A percentile compares a stretch with the other conserved stretches of the same genome.
Evolutionary conservation across 2,329 filamentous ascomycete species (phyloP).

Genomic region (Ascochyta clinopodiicola): DNA sequence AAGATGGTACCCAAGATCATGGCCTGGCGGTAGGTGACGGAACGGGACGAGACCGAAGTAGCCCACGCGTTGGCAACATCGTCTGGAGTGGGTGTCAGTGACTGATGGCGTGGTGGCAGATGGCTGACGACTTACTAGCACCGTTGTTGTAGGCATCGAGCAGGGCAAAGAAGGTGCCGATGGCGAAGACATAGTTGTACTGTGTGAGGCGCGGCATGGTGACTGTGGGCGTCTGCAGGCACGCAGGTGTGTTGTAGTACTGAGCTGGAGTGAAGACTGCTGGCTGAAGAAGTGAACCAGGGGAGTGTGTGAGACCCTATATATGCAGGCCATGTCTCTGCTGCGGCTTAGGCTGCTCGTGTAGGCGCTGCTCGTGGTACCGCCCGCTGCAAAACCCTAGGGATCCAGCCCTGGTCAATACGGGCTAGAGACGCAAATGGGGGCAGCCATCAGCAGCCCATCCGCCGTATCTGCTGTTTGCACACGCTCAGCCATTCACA

Average conservation of each 20-base stretch:
- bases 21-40: slow-evolving; percentile 71
- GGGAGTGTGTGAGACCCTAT: slow-evolving; percentile 22
- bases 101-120: neutral
- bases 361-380: slow-evolving; percentile 19
- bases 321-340: slow-evolving; percentile 28
- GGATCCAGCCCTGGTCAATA: slow-evolving; percentile 21
- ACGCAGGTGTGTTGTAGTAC: slow-evolving; percentile 20
- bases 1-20: slow-evolving; percentile 56
- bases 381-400: slow-evolving; percentile 11
- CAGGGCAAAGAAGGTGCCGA: slow-evolving; percentile 77
- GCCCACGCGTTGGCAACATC: slow-evolving; percentile 88
- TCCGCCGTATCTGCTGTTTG: slow-evolving; percentile 12
- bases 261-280: slow-evolving; percentile 24
- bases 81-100: slow-evolving; percentile 53
- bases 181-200: slow-evolving; percentile 75
- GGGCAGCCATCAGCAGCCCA: slow-evolving; percentile 19
- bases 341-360: slow-evolving; percentile 19
- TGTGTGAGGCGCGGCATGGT: slow-evolving; percentile 33
- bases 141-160: slow-evolving; percentile 82
- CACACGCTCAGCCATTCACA: slow-evolving; percentile 19
- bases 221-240: slow-evolving; percentile 16
- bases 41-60: slow-evolving; percentile 80
- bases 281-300: slow-evolving; percentile 23
- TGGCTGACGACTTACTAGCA: slow-evolving; percentile 65
- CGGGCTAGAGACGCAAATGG: slow-evolving; percentile 15